phyloP scores from a whole-genome alignment of 116 monocot genomes.

The Iris pallida region DNA sequence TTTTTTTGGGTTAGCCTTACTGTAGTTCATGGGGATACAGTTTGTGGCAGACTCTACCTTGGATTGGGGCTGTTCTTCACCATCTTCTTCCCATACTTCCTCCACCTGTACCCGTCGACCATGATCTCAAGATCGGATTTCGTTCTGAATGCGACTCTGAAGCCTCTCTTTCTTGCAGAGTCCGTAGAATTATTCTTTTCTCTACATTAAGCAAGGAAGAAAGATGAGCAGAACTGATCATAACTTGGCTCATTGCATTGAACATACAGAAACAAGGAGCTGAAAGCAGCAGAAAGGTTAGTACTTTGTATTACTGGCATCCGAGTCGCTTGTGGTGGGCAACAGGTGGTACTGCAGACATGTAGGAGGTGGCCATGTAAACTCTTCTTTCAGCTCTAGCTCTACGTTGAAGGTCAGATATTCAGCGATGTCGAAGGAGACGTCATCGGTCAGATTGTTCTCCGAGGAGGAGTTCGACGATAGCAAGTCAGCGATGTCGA shows the following conservation, averaged over 20 bases:
- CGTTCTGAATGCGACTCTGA: constrained; percentile 11
- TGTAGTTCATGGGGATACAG: no score
- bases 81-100: constrained; percentile 22
- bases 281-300: constrained; percentile 1
- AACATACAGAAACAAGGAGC: no score
- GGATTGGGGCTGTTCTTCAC: constrained; percentile 20
- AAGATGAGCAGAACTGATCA: no score
- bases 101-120: constrained; percentile 23
- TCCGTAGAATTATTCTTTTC: no score
- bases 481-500: not conserved
- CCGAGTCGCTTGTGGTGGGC: not conserved
- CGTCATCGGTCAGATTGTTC: not conserved
- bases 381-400: not conserved
- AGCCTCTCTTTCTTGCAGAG: not conserved
- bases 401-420: constrained; percentile 11
- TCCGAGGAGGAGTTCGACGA: constrained; percentile 11
- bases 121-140: constrained; percentile 17
- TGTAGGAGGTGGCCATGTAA: not conserved
- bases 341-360: not conserved
- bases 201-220: not conserved
- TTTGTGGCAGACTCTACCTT: constrained; percentile 4
- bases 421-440: constrained; percentile 1
- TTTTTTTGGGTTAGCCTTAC: no score
- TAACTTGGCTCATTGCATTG: no score
- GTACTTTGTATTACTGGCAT: not conserved